Conservation (phyloP, 2,329 filamentous ascomycete species). For the Botryotinia calthae region DNA sequence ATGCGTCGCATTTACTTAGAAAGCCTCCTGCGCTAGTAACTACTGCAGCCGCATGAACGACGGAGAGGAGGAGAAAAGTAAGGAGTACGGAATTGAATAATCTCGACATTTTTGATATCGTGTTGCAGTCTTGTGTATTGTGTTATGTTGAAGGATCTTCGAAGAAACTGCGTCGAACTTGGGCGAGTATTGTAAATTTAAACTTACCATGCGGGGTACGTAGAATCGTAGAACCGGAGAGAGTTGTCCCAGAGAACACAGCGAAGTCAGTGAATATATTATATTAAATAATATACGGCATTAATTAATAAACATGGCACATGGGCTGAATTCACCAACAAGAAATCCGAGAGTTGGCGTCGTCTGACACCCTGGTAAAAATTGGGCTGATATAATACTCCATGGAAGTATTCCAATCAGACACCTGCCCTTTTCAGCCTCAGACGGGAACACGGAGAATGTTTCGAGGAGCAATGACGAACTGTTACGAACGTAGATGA, state of each 20-base stretch:
- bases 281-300: neutral
- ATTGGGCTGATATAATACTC: conserved; percentile 10
- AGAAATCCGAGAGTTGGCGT: conserved; percentile 2
- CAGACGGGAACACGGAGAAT: conserved; percentile 4
- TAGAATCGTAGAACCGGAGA: neutral
- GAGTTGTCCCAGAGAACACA: neutral
- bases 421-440: conserved; percentile 4
- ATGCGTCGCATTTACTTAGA: neutral
- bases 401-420: neutral
- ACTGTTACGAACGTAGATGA: neutral
- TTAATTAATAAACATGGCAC: neutral
- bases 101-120: conserved; percentile 7
- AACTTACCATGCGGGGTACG: neutral
- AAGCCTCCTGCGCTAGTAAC: neutral
- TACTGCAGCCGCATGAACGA: neutral
- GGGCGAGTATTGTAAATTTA: neutral
- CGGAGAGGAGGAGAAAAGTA: neutral
- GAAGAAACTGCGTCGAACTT: neutral
- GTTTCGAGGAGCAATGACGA: neutral
- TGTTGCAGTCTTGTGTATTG: neutral
- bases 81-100: neutral
- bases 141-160: neutral
- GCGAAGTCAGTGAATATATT: neutral
- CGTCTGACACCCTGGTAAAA: conserved; percentile 8
- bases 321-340: conserved; percentile 1